Conservation (phyloP, 2,329 filamentous ascomycete genomes). For the Penicillium corylophilum region DNA sequence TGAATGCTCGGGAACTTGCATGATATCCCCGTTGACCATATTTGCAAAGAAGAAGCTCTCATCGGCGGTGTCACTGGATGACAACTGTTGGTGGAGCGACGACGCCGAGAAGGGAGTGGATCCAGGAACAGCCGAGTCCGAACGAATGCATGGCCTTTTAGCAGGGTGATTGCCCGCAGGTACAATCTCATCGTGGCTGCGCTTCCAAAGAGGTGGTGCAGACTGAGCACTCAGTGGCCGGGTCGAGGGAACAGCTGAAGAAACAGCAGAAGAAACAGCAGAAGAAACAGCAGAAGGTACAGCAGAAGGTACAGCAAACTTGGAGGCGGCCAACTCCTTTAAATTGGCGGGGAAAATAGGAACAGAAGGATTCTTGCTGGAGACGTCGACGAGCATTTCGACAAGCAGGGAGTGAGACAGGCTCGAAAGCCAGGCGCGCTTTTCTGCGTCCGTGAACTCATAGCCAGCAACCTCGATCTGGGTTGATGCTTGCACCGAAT, state of each 20-base stretch:
- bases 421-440: slow-evolving; percentile 61
- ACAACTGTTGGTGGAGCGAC: background rate
- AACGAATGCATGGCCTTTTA: slow-evolving; percentile 4
- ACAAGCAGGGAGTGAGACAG: slow-evolving; percentile 63
- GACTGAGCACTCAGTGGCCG: background rate
- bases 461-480: slow-evolving; percentile 29
- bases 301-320: too few relatives aligned
- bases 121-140: background rate
- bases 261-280: too few relatives aligned
- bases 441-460: slow-evolving; percentile 46
- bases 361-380: slow-evolving; percentile 62
- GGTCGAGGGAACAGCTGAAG: background rate
- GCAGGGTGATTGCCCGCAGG: slow-evolving; percentile 2
- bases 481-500: slow-evolving; percentile 11
- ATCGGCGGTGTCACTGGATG: background rate
- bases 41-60: background rate
- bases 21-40: background rate
- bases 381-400: slow-evolving; percentile 62
- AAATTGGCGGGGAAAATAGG: slow-evolving; percentile 59
- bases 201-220: slow-evolving; percentile 3
- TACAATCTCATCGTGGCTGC: slow-evolving; percentile 9
- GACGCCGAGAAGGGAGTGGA: background rate
- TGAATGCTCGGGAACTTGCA: background rate
- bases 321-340: slow-evolving; percentile 23
- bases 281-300: too few relatives aligned